A percentile compares a stretch with the other conserved stretches of the same genome.
Conservation (phyloP, 2,329 filamentous ascomycete species). For the Colletotrichum nymphaeae region DNA sequence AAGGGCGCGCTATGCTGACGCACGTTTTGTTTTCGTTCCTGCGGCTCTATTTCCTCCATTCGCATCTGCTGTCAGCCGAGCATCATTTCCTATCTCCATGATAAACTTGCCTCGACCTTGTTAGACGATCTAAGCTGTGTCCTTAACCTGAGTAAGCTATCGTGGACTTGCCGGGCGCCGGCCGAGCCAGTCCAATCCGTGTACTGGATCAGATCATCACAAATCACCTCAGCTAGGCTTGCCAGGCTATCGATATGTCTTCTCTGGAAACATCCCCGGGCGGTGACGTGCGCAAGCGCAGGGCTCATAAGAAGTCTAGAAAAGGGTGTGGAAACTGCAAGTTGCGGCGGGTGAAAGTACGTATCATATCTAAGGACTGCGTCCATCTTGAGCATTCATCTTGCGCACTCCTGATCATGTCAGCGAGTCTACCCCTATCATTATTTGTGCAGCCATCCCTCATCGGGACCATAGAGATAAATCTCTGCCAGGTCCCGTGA, state of each 20-base stretch:
- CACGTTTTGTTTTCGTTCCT: background rate
- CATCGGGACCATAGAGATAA: background rate
- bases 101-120: background rate
- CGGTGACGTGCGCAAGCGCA: slow-evolving; percentile 42
- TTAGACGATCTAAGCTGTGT: background rate
- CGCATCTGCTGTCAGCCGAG: background rate
- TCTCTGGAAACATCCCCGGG: background rate
- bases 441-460: background rate
- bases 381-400: too few species aligned
- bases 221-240: background rate
- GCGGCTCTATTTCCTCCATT: background rate
- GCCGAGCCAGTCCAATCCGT: too few species aligned
- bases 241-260: background rate
- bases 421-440: background rate
- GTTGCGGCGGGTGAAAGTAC: slow-evolving; percentile 63
- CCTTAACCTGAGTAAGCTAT: too few species aligned
- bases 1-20: too few species aligned
- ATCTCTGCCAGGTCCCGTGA: background rate
- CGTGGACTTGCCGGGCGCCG: too few species aligned
- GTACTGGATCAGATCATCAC: background rate
- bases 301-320: slow-evolving; percentile 63
- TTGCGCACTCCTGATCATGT: background rate
- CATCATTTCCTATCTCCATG: background rate
- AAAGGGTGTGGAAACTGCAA: slow-evolving; percentile 68
- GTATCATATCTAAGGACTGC: slow-evolving; percentile 21